Percentiles rank a stretch among this genome's conserved stretches.
Conservation (phyloP, 2,329 filamentous ascomycete species). For the Geosmithia morbida region DNA sequence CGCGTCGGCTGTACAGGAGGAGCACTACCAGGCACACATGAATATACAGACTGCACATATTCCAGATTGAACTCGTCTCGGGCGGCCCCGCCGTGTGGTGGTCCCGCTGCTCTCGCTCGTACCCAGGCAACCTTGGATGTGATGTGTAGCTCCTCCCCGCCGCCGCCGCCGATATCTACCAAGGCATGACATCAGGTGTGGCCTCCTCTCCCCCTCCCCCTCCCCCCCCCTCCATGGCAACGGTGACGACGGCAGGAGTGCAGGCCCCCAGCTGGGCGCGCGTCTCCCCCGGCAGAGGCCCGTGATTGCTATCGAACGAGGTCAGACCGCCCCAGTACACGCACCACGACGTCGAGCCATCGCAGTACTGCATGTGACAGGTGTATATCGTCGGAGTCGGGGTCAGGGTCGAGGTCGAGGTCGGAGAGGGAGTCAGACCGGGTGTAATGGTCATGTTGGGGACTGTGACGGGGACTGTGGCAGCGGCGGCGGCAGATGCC, state of each 20-base stretch:
- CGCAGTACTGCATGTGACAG: constrained; percentile 18
- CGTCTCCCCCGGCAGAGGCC: constrained; percentile 21
- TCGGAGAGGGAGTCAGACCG: not conserved
- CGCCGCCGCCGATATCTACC: too few relatives aligned
- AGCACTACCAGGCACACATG: too few relatives aligned
- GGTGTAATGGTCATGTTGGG: not conserved
- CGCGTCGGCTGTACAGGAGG: not conserved
- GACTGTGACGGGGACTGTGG: too few relatives aligned
- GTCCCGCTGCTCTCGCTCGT: too few relatives aligned
- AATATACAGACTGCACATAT: too few relatives aligned
- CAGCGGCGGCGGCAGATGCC: too few relatives aligned
- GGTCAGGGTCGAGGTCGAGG: not conserved
- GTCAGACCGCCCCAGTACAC: constrained; percentile 23
- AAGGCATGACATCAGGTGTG: too few relatives aligned
- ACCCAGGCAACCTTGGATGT: too few relatives aligned
- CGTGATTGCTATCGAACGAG: constrained; percentile 15
- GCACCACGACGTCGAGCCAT: constrained; percentile 18
- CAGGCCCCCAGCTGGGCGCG: constrained; percentile 16
- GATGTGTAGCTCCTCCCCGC: too few relatives aligned
- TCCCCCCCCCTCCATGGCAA: too few relatives aligned
- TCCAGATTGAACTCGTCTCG: too few relatives aligned
- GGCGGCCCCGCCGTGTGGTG: not conserved
- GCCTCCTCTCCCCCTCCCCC: not conserved
- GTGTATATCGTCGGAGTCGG: not conserved
- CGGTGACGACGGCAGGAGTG: constrained; percentile 1